These are phyloP conservation scores for Sclerotinia sclerotiorum DNA, from an alignment of 2,329 filamentous ascomycete species.

Conservation along the genomic window DNA sequence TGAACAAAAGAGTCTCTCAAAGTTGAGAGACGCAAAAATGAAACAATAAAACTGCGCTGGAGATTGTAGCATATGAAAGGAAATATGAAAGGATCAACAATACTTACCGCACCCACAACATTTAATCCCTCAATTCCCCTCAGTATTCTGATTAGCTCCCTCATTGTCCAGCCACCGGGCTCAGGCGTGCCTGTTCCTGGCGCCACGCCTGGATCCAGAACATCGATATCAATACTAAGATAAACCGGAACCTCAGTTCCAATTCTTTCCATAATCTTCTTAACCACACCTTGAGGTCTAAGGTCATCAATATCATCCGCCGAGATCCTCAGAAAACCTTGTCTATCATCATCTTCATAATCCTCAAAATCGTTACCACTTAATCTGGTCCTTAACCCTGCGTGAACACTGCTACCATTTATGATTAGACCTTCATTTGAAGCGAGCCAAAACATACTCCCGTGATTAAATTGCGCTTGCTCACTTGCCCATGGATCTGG, in stretches of 20 bases:
- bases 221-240: slow-evolving; percentile 77
- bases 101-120: slow-evolving; percentile 66
- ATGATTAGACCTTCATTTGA: slow-evolving; percentile 75
- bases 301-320: slow-evolving; percentile 86
- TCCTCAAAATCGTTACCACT: slow-evolving; percentile 63
- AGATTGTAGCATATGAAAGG: no score
- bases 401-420: slow-evolving; percentile 75
- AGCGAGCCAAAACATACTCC: slow-evolving; percentile 89
- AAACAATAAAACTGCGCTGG: no score
- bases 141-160: slow-evolving; percentile 82
- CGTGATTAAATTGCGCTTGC: slow-evolving; percentile 79
- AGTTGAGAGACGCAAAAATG: background rate
- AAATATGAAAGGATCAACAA: background rate
- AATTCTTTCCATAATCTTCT: slow-evolving; percentile 68
- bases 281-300: slow-evolving; percentile 68
- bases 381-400: slow-evolving; percentile 76
- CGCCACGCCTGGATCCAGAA: slow-evolving; percentile 67
- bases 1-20: background rate
- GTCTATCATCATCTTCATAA: slow-evolving; percentile 69
- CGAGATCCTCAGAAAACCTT: slow-evolving; percentile 79
- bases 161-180: slow-evolving; percentile 86
- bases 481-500: slow-evolving; percentile 71
- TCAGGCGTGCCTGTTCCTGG: slow-evolving; percentile 87
- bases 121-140: slow-evolving; percentile 80
- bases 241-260: slow-evolving; percentile 78